These are phyloP conservation scores for Rutidosis leptorrhynchoides DNA, from an alignment of 129 eudicot species.

Conservation along the genomic window DNA sequence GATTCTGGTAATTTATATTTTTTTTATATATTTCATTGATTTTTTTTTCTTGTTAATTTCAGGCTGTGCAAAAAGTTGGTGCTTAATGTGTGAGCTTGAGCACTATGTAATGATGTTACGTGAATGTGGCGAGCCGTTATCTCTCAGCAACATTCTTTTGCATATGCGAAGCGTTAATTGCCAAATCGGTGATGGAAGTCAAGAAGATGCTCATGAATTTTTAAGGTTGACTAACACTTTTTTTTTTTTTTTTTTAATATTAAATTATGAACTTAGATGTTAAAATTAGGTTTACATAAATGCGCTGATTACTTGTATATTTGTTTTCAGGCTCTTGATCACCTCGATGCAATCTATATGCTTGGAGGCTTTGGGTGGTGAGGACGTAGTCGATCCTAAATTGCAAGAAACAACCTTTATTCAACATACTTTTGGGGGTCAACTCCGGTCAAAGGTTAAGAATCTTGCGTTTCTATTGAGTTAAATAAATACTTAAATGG, in stretches of 20 bases:
- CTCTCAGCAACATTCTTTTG: conserved; percentile 66
- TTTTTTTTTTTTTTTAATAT: background rate
- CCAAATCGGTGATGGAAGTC: conserved; percentile 88
- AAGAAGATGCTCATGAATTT: conserved; percentile 98
- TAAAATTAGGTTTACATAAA: background rate
- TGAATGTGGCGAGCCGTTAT: conserved; percentile 69
- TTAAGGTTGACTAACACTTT: conserved; percentile 53
- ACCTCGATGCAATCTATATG: conserved; percentile 97
- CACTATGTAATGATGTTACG: conserved; percentile 57
- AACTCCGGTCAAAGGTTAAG: conserved; percentile 77
- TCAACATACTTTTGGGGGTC: conserved; percentile 88
- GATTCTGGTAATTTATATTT: background rate
- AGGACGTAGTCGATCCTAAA: conserved; percentile 54
- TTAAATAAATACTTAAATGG: background rate
- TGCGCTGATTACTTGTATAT: conserved; percentile 3
- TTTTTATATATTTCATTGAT: no score
- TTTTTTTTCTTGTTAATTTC: conserved; percentile 13
- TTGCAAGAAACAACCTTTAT: conserved; percentile 90
- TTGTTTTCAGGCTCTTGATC: conserved; percentile 63
- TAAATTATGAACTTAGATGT: background rate
- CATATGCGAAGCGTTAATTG: conserved; percentile 63
- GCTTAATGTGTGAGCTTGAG: conserved; percentile 95
- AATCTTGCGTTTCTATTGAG: conserved; percentile 1
- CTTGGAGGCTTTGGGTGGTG: conserved; percentile 83
- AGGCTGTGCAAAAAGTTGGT: conserved; percentile 80